phyloP scores from a whole-genome alignment of 257 asterid species.

The Ligustrum vulgare region DNA sequence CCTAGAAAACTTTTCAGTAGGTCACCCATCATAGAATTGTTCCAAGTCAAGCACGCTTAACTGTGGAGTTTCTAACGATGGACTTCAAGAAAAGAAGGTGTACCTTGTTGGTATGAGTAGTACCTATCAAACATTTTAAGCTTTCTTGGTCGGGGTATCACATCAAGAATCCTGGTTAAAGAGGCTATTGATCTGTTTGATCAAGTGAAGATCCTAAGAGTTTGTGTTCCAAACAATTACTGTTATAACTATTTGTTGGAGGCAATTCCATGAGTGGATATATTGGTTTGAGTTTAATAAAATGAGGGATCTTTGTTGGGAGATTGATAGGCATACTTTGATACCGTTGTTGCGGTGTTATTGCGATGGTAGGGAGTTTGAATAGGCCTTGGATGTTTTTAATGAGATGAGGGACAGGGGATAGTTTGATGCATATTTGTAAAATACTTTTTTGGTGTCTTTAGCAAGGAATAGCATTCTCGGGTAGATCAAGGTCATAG shows the following conservation, averaged over 20 bases:
- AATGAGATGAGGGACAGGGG: conserved; percentile 58
- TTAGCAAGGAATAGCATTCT: no score
- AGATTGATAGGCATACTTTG: conserved; percentile 65
- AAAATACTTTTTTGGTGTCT: conserved; percentile 60
- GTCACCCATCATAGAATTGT: no score
- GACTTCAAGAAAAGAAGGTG: no score
- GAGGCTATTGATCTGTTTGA: conserved; percentile 81
- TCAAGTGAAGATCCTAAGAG: conserved; percentile 52
- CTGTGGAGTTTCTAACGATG: no score
- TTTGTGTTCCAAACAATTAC: conserved; percentile 54
- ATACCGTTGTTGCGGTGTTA: conserved; percentile 81
- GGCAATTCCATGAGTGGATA: conserved; percentile 52
- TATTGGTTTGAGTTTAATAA: conserved; percentile 59
- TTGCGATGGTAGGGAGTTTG: conserved; percentile 63
- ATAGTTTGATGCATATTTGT: conserved; percentile 72
- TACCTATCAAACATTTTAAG: no score
- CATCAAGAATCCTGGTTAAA: conserved; percentile 61
- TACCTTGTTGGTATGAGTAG: no score
- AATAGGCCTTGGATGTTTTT: conserved; percentile 58
- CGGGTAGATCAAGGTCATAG: no score
- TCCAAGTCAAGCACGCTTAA: no score
- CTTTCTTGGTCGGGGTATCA: no score
- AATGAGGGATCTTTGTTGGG: conserved; percentile 54
- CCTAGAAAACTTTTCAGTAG: no score
- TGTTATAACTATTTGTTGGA: conserved; percentile 79